Evolutionary conservation across 2,329 filamentous ascomycete species (phyloP), one percentile per base, ranked within the genome.

Genomic region (Fusarium sp.): DNA sequence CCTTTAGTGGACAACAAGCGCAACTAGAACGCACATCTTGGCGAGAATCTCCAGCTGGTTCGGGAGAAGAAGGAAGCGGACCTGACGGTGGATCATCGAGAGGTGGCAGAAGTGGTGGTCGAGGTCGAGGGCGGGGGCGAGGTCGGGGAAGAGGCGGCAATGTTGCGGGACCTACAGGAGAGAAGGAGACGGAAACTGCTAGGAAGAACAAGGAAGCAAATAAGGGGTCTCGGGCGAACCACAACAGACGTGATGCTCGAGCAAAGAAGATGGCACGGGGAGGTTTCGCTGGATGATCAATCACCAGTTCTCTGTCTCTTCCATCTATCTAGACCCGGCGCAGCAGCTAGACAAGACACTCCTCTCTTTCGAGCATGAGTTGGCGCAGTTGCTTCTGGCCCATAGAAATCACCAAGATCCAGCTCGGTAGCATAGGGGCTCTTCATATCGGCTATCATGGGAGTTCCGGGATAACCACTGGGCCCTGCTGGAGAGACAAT

Each of bases 201-300:
- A 87, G 94, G 73, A 87, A 91, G 75, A 87, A 88, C 70, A 97
- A 97, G 79, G 95, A 97, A 78, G 90, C 92, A 31, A 93, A 91
- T 74, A 97, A 97, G 80, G 87, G 91, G 5, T 93, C 92, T 27
- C 86, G 92, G 68, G 94, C 94, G 36, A 97, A 97, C 79, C 94
- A 97, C 79, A 96, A 94, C 80, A 89, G 95, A 31, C 88, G 94
- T 54, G 93, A 97, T 78, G 87, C 87, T 66, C 84, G 89, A 39
- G 89, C 90, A 17, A 89, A 82, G 77, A 92, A 92, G 82, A 90
- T 92, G 88, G 88, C 87, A 18, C 85, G 89, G 31, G 83, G 82
- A 22, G 83, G 83, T 3, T 80, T 84, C 46, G 74, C 80, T 17
- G 81, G 79, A 17, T 83, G 67, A 79, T 25, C 54, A 72, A 22